Conservation (phyloP, 163 green algal species). For the Chlamydomonas reinhardtii region DNA sequence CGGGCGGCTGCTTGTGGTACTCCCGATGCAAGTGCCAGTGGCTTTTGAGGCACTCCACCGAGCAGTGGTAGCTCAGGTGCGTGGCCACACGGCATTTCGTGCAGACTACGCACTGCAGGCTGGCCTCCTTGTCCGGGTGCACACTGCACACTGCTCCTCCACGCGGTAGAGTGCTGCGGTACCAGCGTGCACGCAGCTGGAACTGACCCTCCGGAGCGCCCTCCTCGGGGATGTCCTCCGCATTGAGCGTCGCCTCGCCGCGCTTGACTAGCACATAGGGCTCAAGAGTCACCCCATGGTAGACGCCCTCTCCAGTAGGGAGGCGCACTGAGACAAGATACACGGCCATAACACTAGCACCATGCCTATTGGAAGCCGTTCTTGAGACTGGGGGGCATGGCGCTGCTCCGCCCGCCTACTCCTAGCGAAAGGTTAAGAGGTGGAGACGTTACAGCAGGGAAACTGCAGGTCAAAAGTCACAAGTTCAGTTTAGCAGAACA, state of each 20-base stretch:
- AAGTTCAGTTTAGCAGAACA: too few relatives aligned
- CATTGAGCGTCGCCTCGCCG: constrained; percentile 75
- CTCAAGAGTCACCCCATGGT: constrained; percentile 87
- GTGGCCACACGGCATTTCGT: constrained; percentile 79
- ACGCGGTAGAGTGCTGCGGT: constrained; percentile 71
- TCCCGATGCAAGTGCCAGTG: constrained; percentile 91
- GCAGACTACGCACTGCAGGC: constrained; percentile 94
- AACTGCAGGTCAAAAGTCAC: too few relatives aligned
- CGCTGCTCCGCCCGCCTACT: too few relatives aligned
- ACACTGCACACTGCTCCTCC: constrained; percentile 87
- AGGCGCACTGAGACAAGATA: constrained; percentile 57
- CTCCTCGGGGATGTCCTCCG: constrained; percentile 86
- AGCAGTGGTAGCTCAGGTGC: constrained; percentile 94
- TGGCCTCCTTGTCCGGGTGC: constrained; percentile 89
- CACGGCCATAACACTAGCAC: constrained; percentile 24
- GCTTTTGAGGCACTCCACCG: constrained; percentile 87
- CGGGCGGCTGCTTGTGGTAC: constrained; percentile 81
- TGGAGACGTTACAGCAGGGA: too few relatives aligned
- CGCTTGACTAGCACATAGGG: constrained; percentile 91
- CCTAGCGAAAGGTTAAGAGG: too few relatives aligned
- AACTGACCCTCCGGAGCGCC: constrained; percentile 75
- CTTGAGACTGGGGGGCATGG: too few relatives aligned
- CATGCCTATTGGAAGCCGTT: neutral
- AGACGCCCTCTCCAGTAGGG: constrained; percentile 82
- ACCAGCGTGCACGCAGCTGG: constrained; percentile 91